phyloP scores from a whole-genome alignment of 2,329 filamentous ascomycete genomes.

The Xylariaceae sp. region DNA sequence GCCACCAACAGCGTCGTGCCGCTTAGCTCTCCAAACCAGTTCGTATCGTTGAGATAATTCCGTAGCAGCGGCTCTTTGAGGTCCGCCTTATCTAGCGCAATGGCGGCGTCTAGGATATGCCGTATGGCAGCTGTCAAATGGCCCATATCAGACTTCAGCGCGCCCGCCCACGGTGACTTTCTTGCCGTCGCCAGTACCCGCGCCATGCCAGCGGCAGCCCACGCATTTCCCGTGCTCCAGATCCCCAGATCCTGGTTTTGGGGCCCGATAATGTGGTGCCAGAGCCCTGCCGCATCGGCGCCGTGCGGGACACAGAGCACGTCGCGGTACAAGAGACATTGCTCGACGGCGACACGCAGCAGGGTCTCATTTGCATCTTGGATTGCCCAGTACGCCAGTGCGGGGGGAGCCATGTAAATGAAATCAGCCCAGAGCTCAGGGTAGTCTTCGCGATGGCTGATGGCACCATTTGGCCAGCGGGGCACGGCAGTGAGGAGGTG shows the following conservation, averaged over 20 bases:
- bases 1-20: conserved; percentile 55
- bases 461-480: conserved; percentile 53
- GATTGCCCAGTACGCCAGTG: conserved; percentile 54
- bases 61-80: conserved; percentile 46
- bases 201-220: conserved; percentile 54
- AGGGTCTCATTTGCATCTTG: conserved; percentile 44
- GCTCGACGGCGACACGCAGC: conserved; percentile 46
- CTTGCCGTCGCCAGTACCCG: conserved; percentile 53
- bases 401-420: conserved; percentile 57
- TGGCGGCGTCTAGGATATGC: conserved; percentile 40
- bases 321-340: conserved; percentile 51
- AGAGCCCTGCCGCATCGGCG: conserved; percentile 43
- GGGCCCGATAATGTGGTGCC: conserved; percentile 54
- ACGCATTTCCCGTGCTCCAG: conserved; percentile 57
- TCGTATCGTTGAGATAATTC: conserved; percentile 54
- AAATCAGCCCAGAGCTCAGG: conserved; percentile 57
- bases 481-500: conserved; percentile 49
- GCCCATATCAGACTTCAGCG: conserved; percentile 43
- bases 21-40: conserved; percentile 55
- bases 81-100: conserved; percentile 39
- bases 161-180: conserved; percentile 39
- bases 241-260: conserved; percentile 46
- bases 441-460: conserved; percentile 52
- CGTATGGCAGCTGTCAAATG: conserved; percentile 44
- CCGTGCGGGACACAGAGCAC: conserved; percentile 43